Evolutionary conservation across 2,329 filamentous ascomycete species (phyloP).

Genomic region (Aspergillus aculeatinus): DNA sequence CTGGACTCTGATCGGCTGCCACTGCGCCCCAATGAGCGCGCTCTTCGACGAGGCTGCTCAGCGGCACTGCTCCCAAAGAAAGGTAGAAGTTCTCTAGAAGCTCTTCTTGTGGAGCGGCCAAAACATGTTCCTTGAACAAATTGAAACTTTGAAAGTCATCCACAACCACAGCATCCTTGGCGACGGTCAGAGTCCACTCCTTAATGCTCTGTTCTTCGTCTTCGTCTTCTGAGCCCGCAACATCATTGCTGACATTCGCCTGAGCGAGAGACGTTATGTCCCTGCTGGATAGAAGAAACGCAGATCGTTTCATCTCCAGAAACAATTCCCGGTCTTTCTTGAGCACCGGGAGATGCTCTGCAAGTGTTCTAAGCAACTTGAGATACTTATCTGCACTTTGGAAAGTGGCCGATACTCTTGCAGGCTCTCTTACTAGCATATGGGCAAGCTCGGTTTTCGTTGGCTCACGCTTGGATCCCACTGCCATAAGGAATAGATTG

Average conservation of each 20-base stretch:
- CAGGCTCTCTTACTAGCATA: slow-evolving; percentile 80
- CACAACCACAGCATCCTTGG: slow-evolving; percentile 71
- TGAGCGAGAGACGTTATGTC: slow-evolving; percentile 56
- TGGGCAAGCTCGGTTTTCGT: slow-evolving; percentile 81
- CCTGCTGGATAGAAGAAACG: slow-evolving; percentile 80
- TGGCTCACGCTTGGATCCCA: slow-evolving; percentile 88
- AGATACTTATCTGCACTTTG: slow-evolving; percentile 84
- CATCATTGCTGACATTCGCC: slow-evolving; percentile 18
- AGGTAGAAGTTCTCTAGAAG: slow-evolving; percentile 79
- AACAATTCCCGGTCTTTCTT: slow-evolving; percentile 78
- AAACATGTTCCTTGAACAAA: slow-evolving; percentile 78
- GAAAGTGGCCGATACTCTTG: slow-evolving; percentile 74
- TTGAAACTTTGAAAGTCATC: slow-evolving; percentile 89
- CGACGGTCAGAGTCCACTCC: slow-evolving; percentile 74
- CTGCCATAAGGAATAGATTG: slow-evolving; percentile 82
- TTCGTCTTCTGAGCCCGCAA: slow-evolving; percentile 40
- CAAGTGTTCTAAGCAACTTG: slow-evolving; percentile 74
- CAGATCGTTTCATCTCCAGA: slow-evolving; percentile 69
- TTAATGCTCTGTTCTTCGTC: slow-evolving; percentile 67
- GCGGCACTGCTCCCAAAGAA: slow-evolving; percentile 71
- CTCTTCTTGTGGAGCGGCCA: slow-evolving; percentile 90
- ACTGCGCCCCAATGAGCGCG: slow-evolving; percentile 69
- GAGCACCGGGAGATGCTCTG: slow-evolving; percentile 67
- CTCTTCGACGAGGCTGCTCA: slow-evolving; percentile 77
- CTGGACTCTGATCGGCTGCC: slow-evolving; percentile 66